These are phyloP conservation scores for Populus euphratica DNA, from an alignment of 345 rosid species.

Conservation along the genomic window DNA sequence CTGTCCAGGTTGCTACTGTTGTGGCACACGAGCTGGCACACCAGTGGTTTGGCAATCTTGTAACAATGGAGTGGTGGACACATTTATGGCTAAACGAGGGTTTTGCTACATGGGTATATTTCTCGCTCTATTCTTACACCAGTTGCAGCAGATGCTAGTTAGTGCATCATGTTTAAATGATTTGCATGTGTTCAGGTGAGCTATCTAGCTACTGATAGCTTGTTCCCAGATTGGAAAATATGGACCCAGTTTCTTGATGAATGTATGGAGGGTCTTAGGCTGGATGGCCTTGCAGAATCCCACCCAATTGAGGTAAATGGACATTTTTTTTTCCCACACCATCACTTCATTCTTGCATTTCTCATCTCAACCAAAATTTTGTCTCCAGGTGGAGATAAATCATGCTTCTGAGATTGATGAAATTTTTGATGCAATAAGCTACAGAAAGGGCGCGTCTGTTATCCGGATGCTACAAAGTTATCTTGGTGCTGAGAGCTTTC, in stretches of 20 bases:
- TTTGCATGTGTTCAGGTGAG: slow-evolving; percentile 63
- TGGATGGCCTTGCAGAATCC: slow-evolving; percentile 93
- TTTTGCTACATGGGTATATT: slow-evolving; percentile 95
- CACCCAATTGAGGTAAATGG: slow-evolving; percentile 90
- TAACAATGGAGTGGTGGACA: slow-evolving; percentile 99
- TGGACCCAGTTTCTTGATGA: slow-evolving; percentile 99
- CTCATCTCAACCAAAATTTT: slow-evolving; percentile 2
- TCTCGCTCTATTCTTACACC: slow-evolving; percentile 1
- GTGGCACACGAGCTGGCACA: slow-evolving; percentile 99
- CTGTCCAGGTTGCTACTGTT: slow-evolving; percentile 75
- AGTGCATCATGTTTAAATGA: slow-evolving; percentile 10
- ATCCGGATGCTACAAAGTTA: slow-evolving; percentile 95
- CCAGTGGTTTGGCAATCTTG: slow-evolving; percentile 99
- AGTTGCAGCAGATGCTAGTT: not conserved
- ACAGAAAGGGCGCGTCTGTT: slow-evolving; percentile 88
- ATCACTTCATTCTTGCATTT: not conserved
- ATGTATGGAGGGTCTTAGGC: slow-evolving; percentile 74
- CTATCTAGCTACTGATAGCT: slow-evolving; percentile 83
- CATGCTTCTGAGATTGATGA: slow-evolving; percentile 90
- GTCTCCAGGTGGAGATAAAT: slow-evolving; percentile 76
- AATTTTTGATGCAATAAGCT: slow-evolving; percentile 94
- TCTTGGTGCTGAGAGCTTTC: slow-evolving; percentile 87
- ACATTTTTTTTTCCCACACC: not conserved
- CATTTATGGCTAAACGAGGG: slow-evolving; percentile 98
- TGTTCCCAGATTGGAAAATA: slow-evolving; percentile 96